phyloP scores from a whole-genome alignment of 257 asterid species.

The Solanum acaule region DNA sequence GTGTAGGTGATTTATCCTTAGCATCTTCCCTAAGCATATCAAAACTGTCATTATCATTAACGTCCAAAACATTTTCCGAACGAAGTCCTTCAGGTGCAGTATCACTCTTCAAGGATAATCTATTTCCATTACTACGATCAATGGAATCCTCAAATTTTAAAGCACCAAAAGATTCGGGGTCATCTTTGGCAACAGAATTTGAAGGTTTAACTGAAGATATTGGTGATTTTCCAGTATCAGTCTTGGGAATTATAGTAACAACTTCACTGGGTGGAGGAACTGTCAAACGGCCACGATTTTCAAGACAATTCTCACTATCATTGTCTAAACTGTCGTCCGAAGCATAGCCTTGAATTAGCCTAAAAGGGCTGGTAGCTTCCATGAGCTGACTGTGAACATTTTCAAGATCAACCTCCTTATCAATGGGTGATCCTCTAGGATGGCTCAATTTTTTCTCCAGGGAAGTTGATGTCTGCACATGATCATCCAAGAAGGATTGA shows the following conservation, averaged over 20 bases:
- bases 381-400: slow-evolving; percentile 27
- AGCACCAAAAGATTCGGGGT: slow-evolving; percentile 5
- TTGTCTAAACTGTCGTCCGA: slow-evolving; percentile 44
- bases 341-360: slow-evolving; percentile 48
- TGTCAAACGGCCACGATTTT: slow-evolving; percentile 12
- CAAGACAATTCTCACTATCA: slow-evolving; percentile 20
- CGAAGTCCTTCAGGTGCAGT: slow-evolving; percentile 1
- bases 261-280: slow-evolving; percentile 9
- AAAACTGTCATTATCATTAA: slow-evolving; percentile 13
- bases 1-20: slow-evolving; percentile 17
- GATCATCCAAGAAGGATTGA: slow-evolving; percentile 10
- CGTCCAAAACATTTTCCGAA: slow-evolving; percentile 12
- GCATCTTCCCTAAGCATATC: slow-evolving; percentile 17
- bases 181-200: slow-evolving; percentile 17
- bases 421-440: slow-evolving; percentile 12
- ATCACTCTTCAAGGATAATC: slow-evolving; percentile 18
- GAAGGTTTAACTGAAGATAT: slow-evolving; percentile 17
- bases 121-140: slow-evolving; percentile 13
- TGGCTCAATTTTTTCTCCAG: slow-evolving; percentile 11
- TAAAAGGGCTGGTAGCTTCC: slow-evolving; percentile 32
- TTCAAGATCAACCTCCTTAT: slow-evolving; percentile 21
- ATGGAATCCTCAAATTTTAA: slow-evolving; percentile 16
- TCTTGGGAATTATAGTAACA: slow-evolving; percentile 19
- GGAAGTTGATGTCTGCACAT: slow-evolving; percentile 12
- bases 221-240: slow-evolving; percentile 6